Base-by-base conservation (phyloP, 2,329 filamentous ascomycete species). In the Nemania sp. region DNA sequence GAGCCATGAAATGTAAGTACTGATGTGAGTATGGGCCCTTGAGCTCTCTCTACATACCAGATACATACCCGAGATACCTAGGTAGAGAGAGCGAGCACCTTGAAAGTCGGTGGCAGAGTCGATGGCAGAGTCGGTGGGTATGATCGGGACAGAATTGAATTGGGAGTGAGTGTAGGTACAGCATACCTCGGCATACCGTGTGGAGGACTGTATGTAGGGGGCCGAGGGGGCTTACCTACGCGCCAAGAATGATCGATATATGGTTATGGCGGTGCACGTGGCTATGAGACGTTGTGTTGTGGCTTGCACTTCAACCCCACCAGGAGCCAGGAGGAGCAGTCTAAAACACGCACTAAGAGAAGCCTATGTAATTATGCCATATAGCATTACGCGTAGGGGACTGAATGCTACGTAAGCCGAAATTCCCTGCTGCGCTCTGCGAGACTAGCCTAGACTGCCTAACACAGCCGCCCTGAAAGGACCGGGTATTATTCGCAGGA, bases 231-330 rank as follows among this genome's bases (percentile, higher is more conserved):
- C 13, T 45, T 26, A 20, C 22, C 5, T 2, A 8, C 41, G 20
- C 18, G n/a, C 15, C 41, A 45, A 6, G 6, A 3, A 45, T 32
- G 11, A 11, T 7, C 32, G 32, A 5, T 18, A 24, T n/a, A 53
- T 61, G 60, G n/a, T n/a, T n/a, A n/a, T 66, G 63, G 62, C 59
- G 53, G 58, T 62, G 57, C 54, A 20, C 11, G 18, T 22, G 43
- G 11, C 13, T 13, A 13, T 8, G 3, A 51, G 7, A 35, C 24
- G 18, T n/a, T n/a, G n/a, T n/a, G n/a, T n/a, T 38, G 57, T 70
- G 65, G 68, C 68, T 65, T 65, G 52, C 64, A 53, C 57, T 54
- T 22, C 7, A 13, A 27, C 49, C 27, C 54, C 43, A 18, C 58
- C 18, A 35, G 47, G 49, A n/a, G n/a, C n/a, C n/a, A n/a, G n/a